Conservation (phyloP, 176 grass and related monocot species). For the Chloris gayana region DNA sequence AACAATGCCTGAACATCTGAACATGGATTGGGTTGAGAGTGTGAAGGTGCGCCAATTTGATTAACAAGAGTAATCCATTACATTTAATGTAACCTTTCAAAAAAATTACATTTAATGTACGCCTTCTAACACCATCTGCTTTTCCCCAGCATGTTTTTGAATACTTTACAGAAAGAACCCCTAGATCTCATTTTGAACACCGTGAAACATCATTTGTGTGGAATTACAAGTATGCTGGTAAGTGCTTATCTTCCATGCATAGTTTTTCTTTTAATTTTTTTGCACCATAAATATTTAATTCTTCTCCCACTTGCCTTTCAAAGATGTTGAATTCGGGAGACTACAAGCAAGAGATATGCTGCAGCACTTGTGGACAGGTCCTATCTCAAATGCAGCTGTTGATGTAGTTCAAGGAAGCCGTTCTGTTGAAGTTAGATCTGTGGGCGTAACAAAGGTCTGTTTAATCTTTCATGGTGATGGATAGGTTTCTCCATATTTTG, state of each 20-base stretch:
- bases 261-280: not conserved
- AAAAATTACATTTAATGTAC: conserved; percentile 28
- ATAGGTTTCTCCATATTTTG: conserved; percentile 29
- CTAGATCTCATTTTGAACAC: conserved; percentile 97
- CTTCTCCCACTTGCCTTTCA: conserved; percentile 24
- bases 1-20: conserved; percentile 99
- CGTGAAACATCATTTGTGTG: conserved; percentile 98
- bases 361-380: conserved; percentile 96
- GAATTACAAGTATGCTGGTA: conserved; percentile 99
- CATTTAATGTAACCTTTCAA: too few relatives aligned
- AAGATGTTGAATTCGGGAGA: conserved; percentile 98
- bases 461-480: conserved; percentile 4
- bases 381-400: conserved; percentile 96
- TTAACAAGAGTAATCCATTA: not conserved
- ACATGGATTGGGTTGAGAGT: conserved; percentile 99
- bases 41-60: conserved; percentile 66
- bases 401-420: conserved; percentile 99
- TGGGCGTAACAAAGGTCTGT: conserved; percentile 95
- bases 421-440: conserved; percentile 95
- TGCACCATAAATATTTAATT: conserved; percentile 13
- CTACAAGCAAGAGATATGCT: conserved; percentile 99
- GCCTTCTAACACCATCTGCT: conserved; percentile 35
- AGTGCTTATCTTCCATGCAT: conserved; percentile 20
- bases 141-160: conserved; percentile 90
- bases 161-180: conserved; percentile 98